These are phyloP conservation scores for Fusarium chuoi DNA, from an alignment of 2,329 filamentous ascomycete species.

Conservation along the genomic window DNA sequence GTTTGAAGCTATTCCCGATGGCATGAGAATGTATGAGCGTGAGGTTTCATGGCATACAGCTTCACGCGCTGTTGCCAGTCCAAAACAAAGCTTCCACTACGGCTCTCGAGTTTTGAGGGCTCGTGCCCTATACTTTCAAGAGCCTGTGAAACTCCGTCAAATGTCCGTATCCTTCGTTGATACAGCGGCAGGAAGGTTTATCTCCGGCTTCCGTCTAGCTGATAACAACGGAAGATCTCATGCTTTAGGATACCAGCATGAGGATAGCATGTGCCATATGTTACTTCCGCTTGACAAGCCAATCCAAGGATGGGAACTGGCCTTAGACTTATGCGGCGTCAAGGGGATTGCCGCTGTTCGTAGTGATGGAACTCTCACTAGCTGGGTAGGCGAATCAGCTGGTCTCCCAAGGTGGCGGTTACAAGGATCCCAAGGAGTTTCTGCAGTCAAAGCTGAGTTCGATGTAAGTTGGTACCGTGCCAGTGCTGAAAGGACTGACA, in stretches of 20 bases:
- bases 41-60: not conserved
- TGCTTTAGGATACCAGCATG: not conserved
- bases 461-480: not conserved
- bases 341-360: not conserved
- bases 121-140: not conserved
- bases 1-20: not conserved
- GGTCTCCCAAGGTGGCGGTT: not conserved
- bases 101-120: constrained; percentile 12
- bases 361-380: not conserved
- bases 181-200: not conserved
- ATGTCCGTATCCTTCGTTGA: constrained; percentile 18
- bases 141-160: not conserved
- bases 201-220: too few relatives aligned
- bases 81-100: accelerated
- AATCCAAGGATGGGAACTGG: not conserved
- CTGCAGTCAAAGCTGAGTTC: not conserved
- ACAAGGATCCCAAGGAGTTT: not conserved
- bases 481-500: not conserved
- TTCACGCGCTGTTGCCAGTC: not conserved
- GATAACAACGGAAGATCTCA: too few relatives aligned
- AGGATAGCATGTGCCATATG: accelerated
- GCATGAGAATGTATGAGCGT: too few relatives aligned
- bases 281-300: not conserved
- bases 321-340: not conserved
- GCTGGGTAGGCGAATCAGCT: not conserved